Percentiles rank a stretch among this genome's conserved stretches.
phyloP scores from a whole-genome alignment of 2,329 filamentous ascomycete species.

The Helminthosporium solani region DNA sequence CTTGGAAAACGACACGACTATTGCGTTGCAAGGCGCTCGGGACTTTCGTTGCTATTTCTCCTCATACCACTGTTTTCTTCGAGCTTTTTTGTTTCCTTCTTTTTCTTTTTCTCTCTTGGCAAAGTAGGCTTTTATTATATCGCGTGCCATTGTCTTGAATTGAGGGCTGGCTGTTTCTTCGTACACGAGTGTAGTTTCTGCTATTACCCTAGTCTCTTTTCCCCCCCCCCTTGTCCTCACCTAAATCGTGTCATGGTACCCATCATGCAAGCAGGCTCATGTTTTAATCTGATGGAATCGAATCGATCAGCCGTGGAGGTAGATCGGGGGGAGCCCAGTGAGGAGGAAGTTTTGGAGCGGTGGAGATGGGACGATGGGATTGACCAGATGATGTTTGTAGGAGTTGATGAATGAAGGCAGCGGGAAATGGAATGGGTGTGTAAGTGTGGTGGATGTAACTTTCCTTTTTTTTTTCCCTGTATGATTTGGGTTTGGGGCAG shows the following conservation, averaged over 20 bases:
- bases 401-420: not conserved
- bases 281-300: not conserved
- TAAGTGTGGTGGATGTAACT: not conserved
- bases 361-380: not conserved
- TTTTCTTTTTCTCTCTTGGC: slow-evolving; percentile 23
- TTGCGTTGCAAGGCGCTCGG: slow-evolving; percentile 34
- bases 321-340: no score
- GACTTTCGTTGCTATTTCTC: slow-evolving; percentile 27
- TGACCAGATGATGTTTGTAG: not conserved
- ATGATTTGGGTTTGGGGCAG: not conserved
- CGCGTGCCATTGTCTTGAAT: slow-evolving; percentile 9
- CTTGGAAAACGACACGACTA: slow-evolving; percentile 28
- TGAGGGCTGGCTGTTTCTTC: slow-evolving; percentile 31
- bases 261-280: slow-evolving; percentile 11
- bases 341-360: not conserved
- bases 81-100: slow-evolving; percentile 20
- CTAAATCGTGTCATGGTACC: slow-evolving; percentile 2
- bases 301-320: no score
- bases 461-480: not conserved
- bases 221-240: not conserved
- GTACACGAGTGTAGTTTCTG: slow-evolving; percentile 18
- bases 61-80: slow-evolving; percentile 30
- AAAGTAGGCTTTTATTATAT: slow-evolving; percentile 18
- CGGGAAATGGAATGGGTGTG: not conserved
- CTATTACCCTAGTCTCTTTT: slow-evolving; percentile 7